phyloP scores from a whole-genome alignment of 2,329 filamentous ascomycete species.

The Aspergillus transmontanensis region DNA sequence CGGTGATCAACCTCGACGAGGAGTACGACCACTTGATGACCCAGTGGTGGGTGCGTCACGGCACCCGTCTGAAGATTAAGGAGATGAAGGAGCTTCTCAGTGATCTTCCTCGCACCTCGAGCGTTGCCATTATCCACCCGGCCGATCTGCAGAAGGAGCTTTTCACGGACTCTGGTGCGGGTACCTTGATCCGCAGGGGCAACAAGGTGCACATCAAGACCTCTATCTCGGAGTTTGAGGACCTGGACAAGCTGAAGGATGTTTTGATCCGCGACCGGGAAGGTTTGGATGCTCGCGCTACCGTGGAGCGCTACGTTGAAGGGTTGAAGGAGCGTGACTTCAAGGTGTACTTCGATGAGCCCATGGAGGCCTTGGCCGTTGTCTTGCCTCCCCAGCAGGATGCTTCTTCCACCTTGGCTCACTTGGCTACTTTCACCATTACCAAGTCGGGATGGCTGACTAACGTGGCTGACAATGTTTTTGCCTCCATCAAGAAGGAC shows the following conservation, averaged over 20 bases:
- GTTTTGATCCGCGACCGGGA: constrained; percentile 80
- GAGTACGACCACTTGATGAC: constrained; percentile 92
- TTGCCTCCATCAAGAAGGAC: constrained; percentile 90
- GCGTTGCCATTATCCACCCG: constrained; percentile 96
- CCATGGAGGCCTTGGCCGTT: constrained; percentile 88
- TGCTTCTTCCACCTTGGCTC: constrained; percentile 64
- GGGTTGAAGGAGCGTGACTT: constrained; percentile 77
- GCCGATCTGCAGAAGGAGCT: constrained; percentile 94
- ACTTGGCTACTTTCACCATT: constrained; percentile 86
- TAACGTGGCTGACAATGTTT: constrained; percentile 94
- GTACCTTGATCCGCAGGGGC: constrained; percentile 87
- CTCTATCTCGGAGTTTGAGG: constrained; percentile 72
- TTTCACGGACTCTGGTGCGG: constrained; percentile 93
- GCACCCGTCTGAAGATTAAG: constrained; percentile 93
- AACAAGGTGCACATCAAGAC: constrained; percentile 81
- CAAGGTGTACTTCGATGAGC: constrained; percentile 91
- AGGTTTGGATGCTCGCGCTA: constrained; percentile 77
- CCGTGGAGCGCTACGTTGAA: constrained; percentile 84
- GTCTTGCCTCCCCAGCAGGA: constrained; percentile 73
- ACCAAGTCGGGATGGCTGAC: constrained; percentile 94
- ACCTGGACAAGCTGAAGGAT: constrained; percentile 76
- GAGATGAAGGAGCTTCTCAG: constrained; percentile 94
- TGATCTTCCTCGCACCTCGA: constrained; percentile 85
- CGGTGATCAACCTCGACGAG: constrained; percentile 94
- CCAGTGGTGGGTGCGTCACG: constrained; percentile 92